phyloP scores from a whole-genome alignment of 179 eudicot species.

The Spinacia oleracea region DNA sequence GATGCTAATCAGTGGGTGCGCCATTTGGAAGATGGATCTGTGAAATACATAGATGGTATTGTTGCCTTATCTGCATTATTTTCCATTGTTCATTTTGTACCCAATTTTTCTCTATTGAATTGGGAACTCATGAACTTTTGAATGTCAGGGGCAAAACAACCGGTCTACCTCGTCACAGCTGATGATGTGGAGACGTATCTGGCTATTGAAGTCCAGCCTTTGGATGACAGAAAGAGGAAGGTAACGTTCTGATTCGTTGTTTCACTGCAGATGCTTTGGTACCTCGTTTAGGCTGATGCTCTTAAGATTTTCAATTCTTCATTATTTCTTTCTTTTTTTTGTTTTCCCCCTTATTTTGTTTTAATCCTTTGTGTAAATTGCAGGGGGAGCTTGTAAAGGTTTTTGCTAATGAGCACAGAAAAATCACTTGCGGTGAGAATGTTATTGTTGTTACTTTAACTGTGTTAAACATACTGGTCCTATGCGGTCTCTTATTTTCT shows the following conservation, averaged over 20 bases:
- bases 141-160: slow-evolving; percentile 88
- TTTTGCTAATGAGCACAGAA: slow-evolving; percentile 86
- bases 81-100: slow-evolving; percentile 5
- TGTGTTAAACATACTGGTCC: background rate
- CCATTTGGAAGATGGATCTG: slow-evolving; percentile 95
- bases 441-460: background rate
- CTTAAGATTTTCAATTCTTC: background rate
- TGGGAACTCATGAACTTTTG: slow-evolving; percentile 24
- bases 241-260: slow-evolving; percentile 30
- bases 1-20: slow-evolving; percentile 78
- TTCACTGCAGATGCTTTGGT: slow-evolving; percentile 1
- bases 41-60: slow-evolving; percentile 86
- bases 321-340: background rate
- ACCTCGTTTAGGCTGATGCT: background rate
- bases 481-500: background rate
- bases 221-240: slow-evolving; percentile 91
- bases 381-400: slow-evolving; percentile 94
- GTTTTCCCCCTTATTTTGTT: background rate
- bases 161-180: slow-evolving; percentile 82
- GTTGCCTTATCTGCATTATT: background rate
- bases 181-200: slow-evolving; percentile 83
- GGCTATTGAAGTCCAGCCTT: slow-evolving; percentile 95
- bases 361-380: slow-evolving; percentile 16
- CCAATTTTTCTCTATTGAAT: slow-evolving; percentile 2
- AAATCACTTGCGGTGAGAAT: slow-evolving; percentile 81